Evolutionary conservation across 495 filamentous ascomycete species (phyloP).

Genomic region (Annulohypoxylon maeteangense): DNA sequence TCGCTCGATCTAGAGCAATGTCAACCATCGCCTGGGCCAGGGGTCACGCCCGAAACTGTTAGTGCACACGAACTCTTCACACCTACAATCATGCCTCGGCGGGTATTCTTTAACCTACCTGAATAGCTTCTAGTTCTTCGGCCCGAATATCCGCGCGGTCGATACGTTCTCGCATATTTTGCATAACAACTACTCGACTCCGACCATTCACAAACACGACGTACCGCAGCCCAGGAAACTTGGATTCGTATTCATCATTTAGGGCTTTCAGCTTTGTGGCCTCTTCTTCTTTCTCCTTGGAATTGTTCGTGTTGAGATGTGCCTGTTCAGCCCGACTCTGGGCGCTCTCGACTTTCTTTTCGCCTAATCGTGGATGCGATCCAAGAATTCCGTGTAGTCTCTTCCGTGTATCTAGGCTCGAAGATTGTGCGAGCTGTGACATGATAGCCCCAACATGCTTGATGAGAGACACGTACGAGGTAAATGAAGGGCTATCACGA

Average conservation of each 20-base stretch:
- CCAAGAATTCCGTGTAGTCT: constrained; percentile 73
- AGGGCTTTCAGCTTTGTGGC: constrained; percentile 68
- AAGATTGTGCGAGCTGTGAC: constrained; percentile 24
- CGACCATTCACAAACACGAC: constrained; percentile 94
- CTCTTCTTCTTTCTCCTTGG: constrained; percentile 53
- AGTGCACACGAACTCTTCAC: not conserved
- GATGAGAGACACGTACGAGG: constrained; percentile 36
- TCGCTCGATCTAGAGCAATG: constrained; percentile 37
- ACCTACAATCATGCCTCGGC: constrained; percentile 26
- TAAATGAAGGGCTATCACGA: constrained; percentile 52
- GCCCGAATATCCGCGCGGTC: constrained; percentile 69
- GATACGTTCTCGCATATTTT: constrained; percentile 85
- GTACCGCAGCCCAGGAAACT: constrained; percentile 86
- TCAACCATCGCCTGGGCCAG: constrained; percentile 35
- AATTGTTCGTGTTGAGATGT: constrained; percentile 64
- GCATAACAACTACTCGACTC: constrained; percentile 76
- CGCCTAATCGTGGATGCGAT: constrained; percentile 90
- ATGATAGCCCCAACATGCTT: constrained; percentile 32
- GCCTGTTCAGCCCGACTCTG: constrained; percentile 84
- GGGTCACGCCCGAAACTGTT: not conserved
- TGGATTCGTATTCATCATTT: constrained; percentile 84
- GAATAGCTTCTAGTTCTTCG: constrained; percentile 80
- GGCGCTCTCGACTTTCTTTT: constrained; percentile 74
- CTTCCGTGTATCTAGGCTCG: constrained; percentile 18
- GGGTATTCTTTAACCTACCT: constrained; percentile 60